Base-by-base conservation (phyloP, 352 stramenopile species). In the Blastocystis sp. region DNA sequence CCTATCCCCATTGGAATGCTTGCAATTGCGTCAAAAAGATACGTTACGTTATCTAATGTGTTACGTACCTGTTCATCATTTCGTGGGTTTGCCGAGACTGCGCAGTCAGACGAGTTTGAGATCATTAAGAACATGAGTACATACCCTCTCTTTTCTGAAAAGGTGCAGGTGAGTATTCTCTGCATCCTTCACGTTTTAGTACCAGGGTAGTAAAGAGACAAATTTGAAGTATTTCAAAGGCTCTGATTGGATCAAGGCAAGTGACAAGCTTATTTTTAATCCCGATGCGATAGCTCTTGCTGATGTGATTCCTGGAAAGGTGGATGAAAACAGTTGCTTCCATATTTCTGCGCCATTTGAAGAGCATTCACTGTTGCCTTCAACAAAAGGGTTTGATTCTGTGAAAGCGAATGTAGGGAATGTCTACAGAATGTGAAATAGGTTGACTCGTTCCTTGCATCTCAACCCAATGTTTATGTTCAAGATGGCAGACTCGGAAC, bases 171-270 rank as follows among this genome's bases (percentile, higher is more conserved):
- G n/a, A 11, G 40, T 33, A 15, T 1, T 3, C 1, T 6, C 40
- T 24, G 33, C 5, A 22, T 19, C n/a, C 6, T 7, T 33, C 68
- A 11, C 35, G 13, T 22, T 54, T 19, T 84, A 84, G 73, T 84
- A 84, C 30, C 53, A 53, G 22, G 73, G 73, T 53, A 84, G 53
- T 30, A 84, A 66, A 33, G 73, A 84, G 48, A 84, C 73, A 27
- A 84, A 68, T 24, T 24, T 84, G 73, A 84, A 84, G 53, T 84
- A 84, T 42, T 84, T 84, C 56, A 64, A 48, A n/a, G 73, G 73
- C 15, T 84, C 73, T 4, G 73, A 84, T 11, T 84, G 73, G 73
- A 30, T 84, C 53, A 84, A 84, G 73, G 42, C 24, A 17, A 53
- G 73, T 27, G 54, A 62, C 13, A 66, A 64, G 48, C 73, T 84